Percentiles rank a stretch among this genome's conserved stretches.
phyloP scores from a whole-genome alignment of 495 filamentous ascomycete genomes.

The Aspergillus diversus region DNA sequence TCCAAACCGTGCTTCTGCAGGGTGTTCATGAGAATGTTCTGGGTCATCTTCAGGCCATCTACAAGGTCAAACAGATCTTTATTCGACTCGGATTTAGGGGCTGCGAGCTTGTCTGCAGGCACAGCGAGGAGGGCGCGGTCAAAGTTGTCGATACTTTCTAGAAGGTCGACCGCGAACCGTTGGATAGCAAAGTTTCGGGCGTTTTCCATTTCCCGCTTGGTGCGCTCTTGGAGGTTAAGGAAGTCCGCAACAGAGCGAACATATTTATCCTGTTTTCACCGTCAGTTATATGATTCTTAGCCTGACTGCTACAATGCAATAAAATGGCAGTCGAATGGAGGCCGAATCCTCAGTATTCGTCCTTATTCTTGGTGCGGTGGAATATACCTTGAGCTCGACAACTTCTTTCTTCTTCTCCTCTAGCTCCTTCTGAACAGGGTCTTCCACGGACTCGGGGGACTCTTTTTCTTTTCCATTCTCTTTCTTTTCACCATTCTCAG shows the following conservation, averaged over 20 bases:
- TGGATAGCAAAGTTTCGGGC: conserved; percentile 93
- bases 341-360: neutral
- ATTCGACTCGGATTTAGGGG: conserved; percentile 45
- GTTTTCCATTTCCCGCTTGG: conserved; percentile 83
- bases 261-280: conserved; percentile 74
- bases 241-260: conserved; percentile 93
- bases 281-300: no score
- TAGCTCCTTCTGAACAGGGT: conserved; percentile 63
- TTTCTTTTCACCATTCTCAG: conserved; percentile 40
- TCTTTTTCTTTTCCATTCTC: conserved; percentile 35
- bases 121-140: conserved; percentile 87
- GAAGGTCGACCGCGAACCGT: conserved; percentile 88
- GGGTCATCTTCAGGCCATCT: conserved; percentile 91
- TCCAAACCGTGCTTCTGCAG: conserved; percentile 93
- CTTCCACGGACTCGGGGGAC: conserved; percentile 48
- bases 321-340: no score
- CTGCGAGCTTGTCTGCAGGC: conserved; percentile 67
- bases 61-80: conserved; percentile 80
- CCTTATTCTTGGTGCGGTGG: neutral
- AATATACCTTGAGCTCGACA: conserved; percentile 79
- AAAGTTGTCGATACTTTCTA: conserved; percentile 94
- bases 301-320: no score
- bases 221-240: conserved; percentile 95
- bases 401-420: conserved; percentile 84
- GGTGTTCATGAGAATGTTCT: conserved; percentile 82